Conservation (phyloP, 1,139 yeast genomes). For the Kodamaea derodonti region DNA sequence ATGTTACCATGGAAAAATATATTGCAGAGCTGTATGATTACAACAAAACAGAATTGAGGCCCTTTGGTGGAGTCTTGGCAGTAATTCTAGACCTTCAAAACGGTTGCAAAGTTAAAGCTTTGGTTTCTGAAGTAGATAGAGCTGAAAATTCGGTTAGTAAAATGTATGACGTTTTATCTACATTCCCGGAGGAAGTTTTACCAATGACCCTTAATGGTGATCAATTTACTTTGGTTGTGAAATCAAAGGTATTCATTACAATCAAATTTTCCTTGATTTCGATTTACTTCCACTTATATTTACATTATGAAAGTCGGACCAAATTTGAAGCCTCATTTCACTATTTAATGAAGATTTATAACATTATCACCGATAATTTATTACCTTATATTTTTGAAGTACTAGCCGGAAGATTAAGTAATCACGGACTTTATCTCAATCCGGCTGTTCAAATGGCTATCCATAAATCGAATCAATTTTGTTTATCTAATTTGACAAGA, state of each 20-base stretch:
- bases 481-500: constrained; percentile 21
- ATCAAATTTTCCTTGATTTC: constrained; percentile 16
- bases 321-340: constrained; percentile 22
- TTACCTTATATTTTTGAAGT: constrained; percentile 20
- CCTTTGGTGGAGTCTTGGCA: constrained; percentile 10
- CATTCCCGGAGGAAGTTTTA: not conserved
- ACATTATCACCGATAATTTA: constrained; percentile 16
- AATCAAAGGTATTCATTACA: constrained; percentile 13
- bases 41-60: constrained; percentile 7
- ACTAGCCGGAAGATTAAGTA: constrained; percentile 21
- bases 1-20: constrained; percentile 15
- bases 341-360: constrained; percentile 24
- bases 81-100: constrained; percentile 16
- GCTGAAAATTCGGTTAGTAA: constrained; percentile 18
- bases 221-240: constrained; percentile 5
- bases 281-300: constrained; percentile 18
- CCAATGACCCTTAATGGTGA: not conserved
- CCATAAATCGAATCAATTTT: constrained; percentile 23
- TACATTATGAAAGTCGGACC: constrained; percentile 24
- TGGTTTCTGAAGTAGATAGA: constrained; percentile 17
- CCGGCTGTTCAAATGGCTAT: constrained; percentile 22
- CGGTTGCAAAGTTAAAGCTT: constrained; percentile 20
- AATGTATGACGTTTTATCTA: constrained; percentile 13
- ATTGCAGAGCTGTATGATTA: constrained; percentile 9
- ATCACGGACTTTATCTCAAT: constrained; percentile 23